A percentile compares a stretch with the other conserved stretches of the same genome.
These are phyloP conservation scores for Monilinia polystroma DNA, from an alignment of 2,329 filamentous ascomycete species.

Conservation along the genomic window DNA sequence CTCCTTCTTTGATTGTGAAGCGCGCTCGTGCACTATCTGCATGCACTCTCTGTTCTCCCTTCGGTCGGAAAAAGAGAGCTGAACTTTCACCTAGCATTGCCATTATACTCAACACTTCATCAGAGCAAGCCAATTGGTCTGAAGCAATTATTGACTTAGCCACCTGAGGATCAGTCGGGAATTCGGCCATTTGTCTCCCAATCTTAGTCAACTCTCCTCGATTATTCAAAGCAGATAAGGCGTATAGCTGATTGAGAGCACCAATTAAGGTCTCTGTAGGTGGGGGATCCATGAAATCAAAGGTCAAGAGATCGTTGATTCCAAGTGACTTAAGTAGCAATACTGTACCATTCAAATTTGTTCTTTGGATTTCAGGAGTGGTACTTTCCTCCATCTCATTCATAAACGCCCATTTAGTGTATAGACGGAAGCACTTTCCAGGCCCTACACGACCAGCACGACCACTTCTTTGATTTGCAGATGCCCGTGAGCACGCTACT, in stretches of 20 bases:
- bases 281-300: slow-evolving; percentile 95
- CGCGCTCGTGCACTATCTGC: slow-evolving; percentile 86
- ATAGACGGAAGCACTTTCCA: slow-evolving; percentile 90
- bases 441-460: slow-evolving; percentile 89
- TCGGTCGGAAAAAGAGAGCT: slow-evolving; percentile 88
- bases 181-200: slow-evolving; percentile 92
- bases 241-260: slow-evolving; percentile 87
- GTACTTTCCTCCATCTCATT: slow-evolving; percentile 93
- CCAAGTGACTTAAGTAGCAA: slow-evolving; percentile 85
- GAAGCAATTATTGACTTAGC: slow-evolving; percentile 86
- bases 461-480: slow-evolving; percentile 88
- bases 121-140: slow-evolving; percentile 86
- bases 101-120: slow-evolving; percentile 91
- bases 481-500: slow-evolving; percentile 86
- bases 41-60: slow-evolving; percentile 89
- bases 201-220: slow-evolving; percentile 86
- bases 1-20: slow-evolving; percentile 87
- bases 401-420: slow-evolving; percentile 90
- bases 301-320: slow-evolving; percentile 88
- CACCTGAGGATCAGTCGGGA: slow-evolving; percentile 89
- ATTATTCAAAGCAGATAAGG: slow-evolving; percentile 84
- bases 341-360: slow-evolving; percentile 81
- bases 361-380: slow-evolving; percentile 88
- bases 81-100: slow-evolving; percentile 88
- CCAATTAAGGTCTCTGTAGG: slow-evolving; percentile 86